Evolutionary conservation across 495 filamentous ascomycete genomes (phyloP).

Genomic region (Trichoderma orchidacearum): DNA sequence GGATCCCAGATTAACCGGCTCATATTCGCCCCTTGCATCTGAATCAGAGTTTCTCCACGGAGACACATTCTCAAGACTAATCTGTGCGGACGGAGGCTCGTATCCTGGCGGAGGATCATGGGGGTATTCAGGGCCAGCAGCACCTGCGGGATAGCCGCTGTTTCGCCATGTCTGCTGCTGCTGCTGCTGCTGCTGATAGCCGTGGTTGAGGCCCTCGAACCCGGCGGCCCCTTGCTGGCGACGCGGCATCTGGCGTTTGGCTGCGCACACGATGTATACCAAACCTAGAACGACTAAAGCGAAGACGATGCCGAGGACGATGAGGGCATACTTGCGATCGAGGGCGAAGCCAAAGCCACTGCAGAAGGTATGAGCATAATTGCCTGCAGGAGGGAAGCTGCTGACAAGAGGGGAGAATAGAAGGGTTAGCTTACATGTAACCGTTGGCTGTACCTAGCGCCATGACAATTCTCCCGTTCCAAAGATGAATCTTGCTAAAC

Average conservation of each 20-base stretch:
- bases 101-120: neutral
- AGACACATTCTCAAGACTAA: neutral
- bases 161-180: neutral
- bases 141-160: neutral
- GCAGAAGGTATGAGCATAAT: neutral
- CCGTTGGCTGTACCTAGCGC: conserved; percentile 35
- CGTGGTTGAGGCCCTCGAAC: neutral
- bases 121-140: neutral
- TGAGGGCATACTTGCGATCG: conserved; percentile 17
- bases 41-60: neutral
- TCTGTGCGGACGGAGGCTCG: neutral
- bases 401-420: neutral
- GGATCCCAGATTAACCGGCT: neutral
- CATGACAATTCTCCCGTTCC: conserved; percentile 38
- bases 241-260: neutral
- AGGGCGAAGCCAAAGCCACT: conserved; percentile 27
- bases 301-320: conserved; percentile 17
- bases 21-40: neutral
- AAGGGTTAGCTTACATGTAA: conserved; percentile 20
- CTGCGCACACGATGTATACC: neutral
- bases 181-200: neutral
- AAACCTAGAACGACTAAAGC: conserved; percentile 4
- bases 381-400: no score
- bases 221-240: neutral
- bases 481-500: conserved; percentile 31